Percentiles rank a stretch among this genome's conserved stretches.
Conservation (phyloP, 306 rosid species). For the Ammopiptanthus mongolicus region DNA sequence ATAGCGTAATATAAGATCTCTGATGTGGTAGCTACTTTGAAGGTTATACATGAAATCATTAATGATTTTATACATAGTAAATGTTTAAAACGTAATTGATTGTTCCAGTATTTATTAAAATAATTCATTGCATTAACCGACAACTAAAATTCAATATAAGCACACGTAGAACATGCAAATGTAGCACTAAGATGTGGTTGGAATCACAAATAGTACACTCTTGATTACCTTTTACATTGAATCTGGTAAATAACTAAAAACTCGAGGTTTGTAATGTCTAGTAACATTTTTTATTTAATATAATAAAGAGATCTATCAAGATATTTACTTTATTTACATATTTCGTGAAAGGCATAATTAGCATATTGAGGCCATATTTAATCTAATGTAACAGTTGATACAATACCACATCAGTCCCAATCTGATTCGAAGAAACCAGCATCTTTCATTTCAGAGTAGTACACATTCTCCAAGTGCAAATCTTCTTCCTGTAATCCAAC, state of each 20-base stretch:
- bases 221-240: not conserved
- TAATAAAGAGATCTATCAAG: not conserved
- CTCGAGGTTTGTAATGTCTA: not conserved
- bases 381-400: constrained; percentile 1
- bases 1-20: not conserved
- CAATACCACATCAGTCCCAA: constrained; percentile 56
- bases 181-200: not conserved
- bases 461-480: constrained; percentile 74
- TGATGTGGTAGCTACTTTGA: not conserved
- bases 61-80: not conserved
- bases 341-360: not conserved
- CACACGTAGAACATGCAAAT: not conserved
- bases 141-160: not conserved
- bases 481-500: constrained; percentile 66
- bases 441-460: constrained; percentile 97
- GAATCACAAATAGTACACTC: not conserved
- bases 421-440: constrained; percentile 88
- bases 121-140: not conserved
- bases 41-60: not conserved
- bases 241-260: not conserved
- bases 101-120: not conserved
- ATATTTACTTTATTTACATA: constrained; percentile 45
- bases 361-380: constrained; percentile 18
- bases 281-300: not conserved
- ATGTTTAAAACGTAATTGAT: not conserved